These are phyloP conservation scores for Leccinum boreale DNA, from an alignment of 768 basidiomycete species.

Conservation along the genomic window DNA sequence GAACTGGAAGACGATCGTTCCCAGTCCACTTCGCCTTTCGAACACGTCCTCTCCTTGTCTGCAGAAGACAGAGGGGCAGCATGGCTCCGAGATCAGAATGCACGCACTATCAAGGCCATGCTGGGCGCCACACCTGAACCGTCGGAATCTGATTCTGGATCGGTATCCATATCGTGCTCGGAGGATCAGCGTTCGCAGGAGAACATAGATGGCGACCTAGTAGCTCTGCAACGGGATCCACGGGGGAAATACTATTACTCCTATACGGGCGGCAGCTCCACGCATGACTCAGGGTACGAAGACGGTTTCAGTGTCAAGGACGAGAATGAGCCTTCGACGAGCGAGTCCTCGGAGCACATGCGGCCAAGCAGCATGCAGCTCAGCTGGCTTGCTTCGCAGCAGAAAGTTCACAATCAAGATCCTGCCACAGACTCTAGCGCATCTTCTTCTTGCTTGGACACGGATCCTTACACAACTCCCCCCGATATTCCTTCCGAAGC, in stretches of 20 bases:
- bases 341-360: slow-evolving; percentile 32
- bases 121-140: slow-evolving; percentile 55
- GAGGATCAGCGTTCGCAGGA: slow-evolving; percentile 37
- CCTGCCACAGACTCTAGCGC: slow-evolving; percentile 6
- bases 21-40: slow-evolving; percentile 41
- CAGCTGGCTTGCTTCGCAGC: slow-evolving; percentile 61
- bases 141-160: slow-evolving; percentile 52
- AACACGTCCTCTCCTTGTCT: slow-evolving; percentile 39
- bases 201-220: slow-evolving; percentile 56
- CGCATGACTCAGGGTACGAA: slow-evolving; percentile 53
- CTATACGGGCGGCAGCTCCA: slow-evolving; percentile 51
- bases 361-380: slow-evolving; percentile 69
- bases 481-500: slow-evolving; percentile 49
- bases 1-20: slow-evolving; percentile 58
- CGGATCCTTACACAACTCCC: slow-evolving; percentile 18
- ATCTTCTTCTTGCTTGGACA: slow-evolving; percentile 17
- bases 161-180: slow-evolving; percentile 33
- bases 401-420: slow-evolving; percentile 28
- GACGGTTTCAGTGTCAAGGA: slow-evolving; percentile 41
- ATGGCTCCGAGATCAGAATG: slow-evolving; percentile 83
- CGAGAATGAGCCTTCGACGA: slow-evolving; percentile 27
- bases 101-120: slow-evolving; percentile 58
- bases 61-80: slow-evolving; percentile 67
- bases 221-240: slow-evolving; percentile 63
- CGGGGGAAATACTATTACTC: slow-evolving; percentile 77